Conservation (phyloP, 371 early-diverging fungal genomes). For the Mortierella sp. region DNA sequence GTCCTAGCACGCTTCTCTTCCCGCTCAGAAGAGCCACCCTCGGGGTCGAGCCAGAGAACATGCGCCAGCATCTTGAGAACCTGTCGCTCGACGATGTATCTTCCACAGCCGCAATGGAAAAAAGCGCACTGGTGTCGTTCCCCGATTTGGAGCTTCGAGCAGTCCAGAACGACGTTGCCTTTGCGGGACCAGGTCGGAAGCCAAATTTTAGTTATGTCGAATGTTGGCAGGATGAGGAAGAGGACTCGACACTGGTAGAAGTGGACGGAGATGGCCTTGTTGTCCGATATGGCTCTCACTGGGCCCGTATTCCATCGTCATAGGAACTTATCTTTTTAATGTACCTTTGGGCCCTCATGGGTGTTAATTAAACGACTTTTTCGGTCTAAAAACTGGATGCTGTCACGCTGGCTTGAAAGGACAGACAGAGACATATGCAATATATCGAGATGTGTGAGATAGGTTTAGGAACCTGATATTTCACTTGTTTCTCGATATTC, state of each 20-base stretch:
- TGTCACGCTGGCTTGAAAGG: no score
- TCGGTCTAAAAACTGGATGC: no score
- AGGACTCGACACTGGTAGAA: constrained; percentile 33
- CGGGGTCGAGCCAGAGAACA: constrained; percentile 37
- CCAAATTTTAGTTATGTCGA: constrained; percentile 30
- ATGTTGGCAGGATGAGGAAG: constrained; percentile 46
- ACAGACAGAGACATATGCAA: no score
- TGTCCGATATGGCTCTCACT: constrained; percentile 37
- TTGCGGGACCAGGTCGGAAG: constrained; percentile 35
- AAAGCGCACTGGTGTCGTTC: constrained; percentile 34
- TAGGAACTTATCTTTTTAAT: constrained; percentile 3
- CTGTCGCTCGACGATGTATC: constrained; percentile 19
- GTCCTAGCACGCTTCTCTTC: constrained; percentile 41
- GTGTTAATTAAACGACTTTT: no score
- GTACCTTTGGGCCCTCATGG: no score
- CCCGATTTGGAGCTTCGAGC: constrained; percentile 36
- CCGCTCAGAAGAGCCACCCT: constrained; percentile 24
- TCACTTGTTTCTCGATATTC: no score
- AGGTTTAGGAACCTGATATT: no score
- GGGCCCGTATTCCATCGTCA: constrained; percentile 45
- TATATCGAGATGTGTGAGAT: no score
- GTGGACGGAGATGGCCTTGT: constrained; percentile 48
- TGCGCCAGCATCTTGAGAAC: constrained; percentile 30
- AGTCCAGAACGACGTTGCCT: constrained; percentile 40
- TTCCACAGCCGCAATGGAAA: constrained; percentile 18